A percentile compares a stretch with the other conserved stretches of the same genome.
These are phyloP conservation scores for Serendipita sp. DNA, from an alignment of 768 basidiomycete genomes.

Conservation along the genomic window DNA sequence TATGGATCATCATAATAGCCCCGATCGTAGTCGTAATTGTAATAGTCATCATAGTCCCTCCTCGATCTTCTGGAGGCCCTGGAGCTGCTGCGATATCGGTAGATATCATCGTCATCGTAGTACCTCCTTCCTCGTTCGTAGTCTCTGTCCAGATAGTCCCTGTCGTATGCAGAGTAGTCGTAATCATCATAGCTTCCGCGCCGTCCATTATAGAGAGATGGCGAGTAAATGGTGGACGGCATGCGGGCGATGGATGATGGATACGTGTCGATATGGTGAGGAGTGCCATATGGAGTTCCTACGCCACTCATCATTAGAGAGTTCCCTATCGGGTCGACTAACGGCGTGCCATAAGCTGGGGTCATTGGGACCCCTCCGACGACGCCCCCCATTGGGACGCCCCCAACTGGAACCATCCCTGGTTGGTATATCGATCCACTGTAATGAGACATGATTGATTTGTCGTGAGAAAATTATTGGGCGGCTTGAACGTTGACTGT, in stretches of 20 bases:
- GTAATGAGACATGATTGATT: neutral
- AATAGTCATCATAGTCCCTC: neutral
- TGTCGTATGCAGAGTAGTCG: neutral
- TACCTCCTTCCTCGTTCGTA: neutral
- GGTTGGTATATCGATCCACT: slow-evolving; percentile 1
- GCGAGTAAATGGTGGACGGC: neutral
- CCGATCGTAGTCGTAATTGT: neutral
- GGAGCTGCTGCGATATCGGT: neutral
- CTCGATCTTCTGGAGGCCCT: neutral
- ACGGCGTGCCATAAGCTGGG: slow-evolving; percentile 1
- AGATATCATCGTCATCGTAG: neutral
- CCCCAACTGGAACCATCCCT: neutral
- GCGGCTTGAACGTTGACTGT: neutral
- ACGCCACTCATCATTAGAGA: neutral
- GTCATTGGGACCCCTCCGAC: neutral
- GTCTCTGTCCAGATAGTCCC: neutral
- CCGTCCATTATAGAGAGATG: neutral
- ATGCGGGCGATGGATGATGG: neutral
- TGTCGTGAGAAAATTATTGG: neutral
- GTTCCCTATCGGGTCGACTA: neutral
- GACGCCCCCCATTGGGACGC: neutral
- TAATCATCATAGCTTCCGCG: neutral
- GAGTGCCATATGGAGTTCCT: neutral
- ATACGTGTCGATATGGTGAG: neutral
- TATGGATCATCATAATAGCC: neutral